Evolutionary conservation across 805 yeast genomes (phyloP).

Genomic region (Candida chilensis): DNA sequence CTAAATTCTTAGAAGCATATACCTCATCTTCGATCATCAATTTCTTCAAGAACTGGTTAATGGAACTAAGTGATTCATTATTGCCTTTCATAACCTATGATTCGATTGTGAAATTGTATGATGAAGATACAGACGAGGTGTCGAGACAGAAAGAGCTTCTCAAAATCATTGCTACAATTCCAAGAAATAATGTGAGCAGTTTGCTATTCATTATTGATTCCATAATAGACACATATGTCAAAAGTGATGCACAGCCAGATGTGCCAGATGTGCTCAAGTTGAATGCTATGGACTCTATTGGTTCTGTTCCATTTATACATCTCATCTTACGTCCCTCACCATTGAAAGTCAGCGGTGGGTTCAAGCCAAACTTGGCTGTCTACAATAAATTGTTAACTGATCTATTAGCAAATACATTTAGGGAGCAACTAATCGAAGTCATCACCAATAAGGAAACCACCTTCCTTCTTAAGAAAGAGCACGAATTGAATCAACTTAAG

Average conservation of each 20-base stretch:
- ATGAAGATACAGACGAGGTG: slow-evolving; percentile 5
- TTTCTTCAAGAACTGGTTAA: slow-evolving; percentile 27
- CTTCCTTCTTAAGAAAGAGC: slow-evolving; percentile 15
- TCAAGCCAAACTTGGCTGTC: slow-evolving; percentile 23
- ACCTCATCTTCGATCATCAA: slow-evolving; percentile 10
- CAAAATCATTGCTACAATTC: slow-evolving; percentile 18
- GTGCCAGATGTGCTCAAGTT: slow-evolving; percentile 7
- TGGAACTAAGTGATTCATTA: slow-evolving; percentile 28
- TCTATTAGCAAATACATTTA: slow-evolving; percentile 13
- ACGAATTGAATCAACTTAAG: slow-evolving; percentile 13
- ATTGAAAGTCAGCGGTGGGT: slow-evolving; percentile 22
- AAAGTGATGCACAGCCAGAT: slow-evolving; percentile 2
- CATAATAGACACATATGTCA: no score
- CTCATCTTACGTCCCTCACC: slow-evolving; percentile 29
- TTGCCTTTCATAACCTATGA: slow-evolving; percentile 32
- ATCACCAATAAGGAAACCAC: slow-evolving; percentile 15
- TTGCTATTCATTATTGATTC: no score
- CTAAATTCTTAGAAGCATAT: slow-evolving; percentile 4
- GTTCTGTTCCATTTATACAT: slow-evolving; percentile 28
- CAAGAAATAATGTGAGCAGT: slow-evolving; percentile 28
- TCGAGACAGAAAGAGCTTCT: slow-evolving; percentile 9
- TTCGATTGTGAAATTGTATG: slow-evolving; percentile 12
- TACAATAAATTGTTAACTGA: slow-evolving; percentile 17
- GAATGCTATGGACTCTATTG: slow-evolving; percentile 25
- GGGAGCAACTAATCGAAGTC: slow-evolving; percentile 12